A percentile compares a stretch with the other conserved stretches of the same genome.
Conservation (phyloP, 495 filamentous ascomycete genomes). For the Melanomma pulvis-pyrius region DNA sequence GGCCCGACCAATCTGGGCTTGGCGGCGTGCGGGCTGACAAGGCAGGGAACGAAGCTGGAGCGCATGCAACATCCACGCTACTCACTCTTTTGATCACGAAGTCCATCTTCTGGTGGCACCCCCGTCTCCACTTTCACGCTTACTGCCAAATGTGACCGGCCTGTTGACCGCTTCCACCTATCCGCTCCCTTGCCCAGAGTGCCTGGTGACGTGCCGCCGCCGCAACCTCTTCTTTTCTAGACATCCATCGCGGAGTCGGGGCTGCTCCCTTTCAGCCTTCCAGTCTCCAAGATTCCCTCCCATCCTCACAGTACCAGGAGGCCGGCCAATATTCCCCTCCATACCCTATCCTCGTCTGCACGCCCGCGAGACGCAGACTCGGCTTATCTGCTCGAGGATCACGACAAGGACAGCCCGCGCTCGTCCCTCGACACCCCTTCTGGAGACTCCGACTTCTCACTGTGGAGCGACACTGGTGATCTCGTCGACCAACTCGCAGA, state of each 20-base stretch:
- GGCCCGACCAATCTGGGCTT: background rate
- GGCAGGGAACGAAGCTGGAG: background rate
- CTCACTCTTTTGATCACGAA: conserved; percentile 19
- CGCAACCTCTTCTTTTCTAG: conserved; percentile 9
- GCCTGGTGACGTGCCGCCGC: conserved; percentile 28
- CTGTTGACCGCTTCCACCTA: conserved; percentile 21
- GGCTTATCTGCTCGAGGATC: conserved; percentile 47
- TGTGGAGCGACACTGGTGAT: conserved; percentile 92
- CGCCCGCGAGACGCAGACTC: conserved; percentile 45
- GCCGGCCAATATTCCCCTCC: conserved; percentile 62
- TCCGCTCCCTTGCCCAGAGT: conserved; percentile 22
- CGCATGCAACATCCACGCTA: conserved; percentile 1
- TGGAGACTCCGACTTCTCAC: conserved; percentile 71
- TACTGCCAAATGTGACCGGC: conserved; percentile 30
- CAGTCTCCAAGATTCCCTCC: conserved; percentile 60
- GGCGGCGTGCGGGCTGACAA: background rate
- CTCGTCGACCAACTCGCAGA: conserved; percentile 85
- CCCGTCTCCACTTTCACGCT: conserved; percentile 15
- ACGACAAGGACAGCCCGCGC: conserved; percentile 56
- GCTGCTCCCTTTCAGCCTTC: conserved; percentile 54
- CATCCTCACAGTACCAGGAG: conserved; percentile 48
- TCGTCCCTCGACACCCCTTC: conserved; percentile 56
- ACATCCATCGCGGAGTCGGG: conserved; percentile 41
- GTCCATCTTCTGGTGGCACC: background rate
- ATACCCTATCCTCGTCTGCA: conserved; percentile 52